These are phyloP conservation scores for Candida ponderosae DNA, from an alignment of 805 yeast species.

Conservation along the genomic window DNA sequence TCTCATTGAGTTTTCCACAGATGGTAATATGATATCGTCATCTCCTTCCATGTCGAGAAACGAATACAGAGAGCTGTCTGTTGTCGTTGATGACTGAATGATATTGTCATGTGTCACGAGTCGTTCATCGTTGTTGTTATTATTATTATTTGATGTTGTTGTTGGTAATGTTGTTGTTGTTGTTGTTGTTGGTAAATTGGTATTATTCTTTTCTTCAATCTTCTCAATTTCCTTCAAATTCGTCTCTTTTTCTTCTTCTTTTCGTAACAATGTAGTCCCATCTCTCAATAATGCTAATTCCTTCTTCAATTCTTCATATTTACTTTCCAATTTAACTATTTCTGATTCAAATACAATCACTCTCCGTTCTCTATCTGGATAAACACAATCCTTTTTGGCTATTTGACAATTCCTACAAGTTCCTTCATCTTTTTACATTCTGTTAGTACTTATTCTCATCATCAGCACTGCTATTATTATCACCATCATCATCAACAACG, in stretches of 20 bases:
- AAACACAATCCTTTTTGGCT: slow-evolving; percentile 8
- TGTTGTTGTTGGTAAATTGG: background rate
- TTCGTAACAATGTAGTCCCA: no score
- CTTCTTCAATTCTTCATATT: no score
- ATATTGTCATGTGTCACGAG: slow-evolving; percentile 12
- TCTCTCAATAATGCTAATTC: background rate
- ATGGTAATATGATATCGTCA: slow-evolving; percentile 7
- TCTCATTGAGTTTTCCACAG: slow-evolving; percentile 5
- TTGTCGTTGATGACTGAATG: slow-evolving; percentile 14
- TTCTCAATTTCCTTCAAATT: slow-evolving; percentile 5
- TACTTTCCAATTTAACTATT: slow-evolving; percentile 8
- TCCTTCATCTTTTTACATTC: slow-evolving; percentile 6
- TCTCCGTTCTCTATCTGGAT: slow-evolving; percentile 14
- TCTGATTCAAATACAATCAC: slow-evolving; percentile 16
- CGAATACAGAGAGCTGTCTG: slow-evolving; percentile 17
- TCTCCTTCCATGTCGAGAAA: slow-evolving; percentile 14
- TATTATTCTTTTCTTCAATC: slow-evolving; percentile 4
- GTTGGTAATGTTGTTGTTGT: background rate
- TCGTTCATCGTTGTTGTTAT: slow-evolving; percentile 2
- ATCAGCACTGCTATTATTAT: background rate
- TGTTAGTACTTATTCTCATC: no score
- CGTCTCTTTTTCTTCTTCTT: no score
- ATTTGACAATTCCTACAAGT: slow-evolving; percentile 14
- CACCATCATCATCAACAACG: background rate
- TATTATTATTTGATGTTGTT: background rate